Evolutionary conservation across 1,139 yeast species (phyloP).

Genomic region (Lodderomyces elongisporus): DNA sequence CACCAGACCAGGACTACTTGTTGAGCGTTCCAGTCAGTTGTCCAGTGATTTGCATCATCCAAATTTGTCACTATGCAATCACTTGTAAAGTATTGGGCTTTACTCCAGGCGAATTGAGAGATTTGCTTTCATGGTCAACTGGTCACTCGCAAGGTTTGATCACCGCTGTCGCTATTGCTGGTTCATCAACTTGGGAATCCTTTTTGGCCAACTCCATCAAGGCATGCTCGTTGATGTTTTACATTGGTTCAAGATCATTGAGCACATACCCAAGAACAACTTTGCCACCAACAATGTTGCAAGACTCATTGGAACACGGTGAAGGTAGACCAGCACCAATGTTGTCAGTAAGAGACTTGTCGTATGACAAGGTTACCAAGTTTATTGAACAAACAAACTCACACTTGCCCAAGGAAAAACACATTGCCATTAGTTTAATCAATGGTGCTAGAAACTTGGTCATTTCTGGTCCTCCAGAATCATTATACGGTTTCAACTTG

Average conservation of each 20-base stretch:
- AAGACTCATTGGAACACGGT: conserved; percentile 88
- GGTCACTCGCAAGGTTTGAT: conserved; percentile 99
- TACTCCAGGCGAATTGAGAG: conserved; percentile 84
- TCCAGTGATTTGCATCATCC: conserved; percentile 93
- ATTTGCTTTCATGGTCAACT: conserved; percentile 70
- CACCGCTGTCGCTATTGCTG: conserved; percentile 87
- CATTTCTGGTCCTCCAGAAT: conserved; percentile 97
- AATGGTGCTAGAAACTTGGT: conserved; percentile 96
- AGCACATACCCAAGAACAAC: conserved; percentile 90
- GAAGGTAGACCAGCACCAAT: conserved; percentile 98
- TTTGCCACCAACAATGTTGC: conserved; percentile 87
- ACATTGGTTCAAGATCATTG: conserved; percentile 89
- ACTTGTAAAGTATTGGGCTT: conserved; percentile 81
- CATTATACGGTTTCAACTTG: conserved; percentile 92
- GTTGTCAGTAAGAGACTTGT: conserved; percentile 88
- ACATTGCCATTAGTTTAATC: conserved; percentile 81
- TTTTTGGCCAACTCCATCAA: conserved; percentile 68
- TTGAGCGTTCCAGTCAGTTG: conserved; percentile 91
- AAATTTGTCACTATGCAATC: conserved; percentile 86
- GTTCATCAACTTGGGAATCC: conserved; percentile 81
- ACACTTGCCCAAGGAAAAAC: conserved; percentile 89
- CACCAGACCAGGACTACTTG: conserved; percentile 87
- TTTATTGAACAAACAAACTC: conserved; percentile 84
- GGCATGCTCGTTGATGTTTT: conserved; percentile 81
- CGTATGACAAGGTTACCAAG: conserved; percentile 69